Conservation (phyloP, 768 basidiomycete species). For the Asterophora lycoperdoides region DNA sequence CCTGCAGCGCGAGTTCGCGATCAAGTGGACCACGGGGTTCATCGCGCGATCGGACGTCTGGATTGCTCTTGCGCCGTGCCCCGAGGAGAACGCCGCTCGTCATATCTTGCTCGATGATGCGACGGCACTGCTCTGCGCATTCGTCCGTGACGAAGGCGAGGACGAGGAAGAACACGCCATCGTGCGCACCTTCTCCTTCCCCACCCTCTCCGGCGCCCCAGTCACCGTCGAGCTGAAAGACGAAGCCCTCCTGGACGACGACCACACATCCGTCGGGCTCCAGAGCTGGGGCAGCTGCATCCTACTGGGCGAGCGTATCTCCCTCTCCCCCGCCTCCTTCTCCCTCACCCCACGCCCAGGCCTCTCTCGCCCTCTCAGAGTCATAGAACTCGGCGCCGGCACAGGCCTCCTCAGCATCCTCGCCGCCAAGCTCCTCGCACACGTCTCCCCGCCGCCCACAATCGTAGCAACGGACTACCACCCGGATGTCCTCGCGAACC, state of each 20-base stretch:
- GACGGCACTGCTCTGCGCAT: slow-evolving; percentile 50
- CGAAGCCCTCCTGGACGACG: slow-evolving; percentile 54
- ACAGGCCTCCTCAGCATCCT: slow-evolving; percentile 81
- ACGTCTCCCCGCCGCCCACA: slow-evolving; percentile 23
- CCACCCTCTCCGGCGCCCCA: slow-evolving; percentile 11
- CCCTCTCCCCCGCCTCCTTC: slow-evolving; percentile 40
- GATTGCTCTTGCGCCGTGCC: slow-evolving; percentile 25
- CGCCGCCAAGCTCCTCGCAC: slow-evolving; percentile 42
- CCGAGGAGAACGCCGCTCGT: slow-evolving; percentile 38
- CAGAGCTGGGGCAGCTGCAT: slow-evolving; percentile 85
- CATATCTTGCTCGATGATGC: slow-evolving; percentile 50
- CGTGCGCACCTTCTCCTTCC: slow-evolving; percentile 52
- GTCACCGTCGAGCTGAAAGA: slow-evolving; percentile 64
- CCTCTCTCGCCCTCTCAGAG: slow-evolving; percentile 28
- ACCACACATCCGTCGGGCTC: slow-evolving; percentile 77
- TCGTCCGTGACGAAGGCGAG: slow-evolving; percentile 39
- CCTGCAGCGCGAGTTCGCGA: slow-evolving; percentile 62
- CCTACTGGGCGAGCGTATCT: slow-evolving; percentile 62
- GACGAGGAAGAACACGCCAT: slow-evolving; percentile 39
- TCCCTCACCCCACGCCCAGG: slow-evolving; percentile 21
- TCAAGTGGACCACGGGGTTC: slow-evolving; percentile 73
- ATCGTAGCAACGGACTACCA: slow-evolving; percentile 79
- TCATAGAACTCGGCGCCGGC: slow-evolving; percentile 84
- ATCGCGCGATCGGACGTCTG: slow-evolving; percentile 57
- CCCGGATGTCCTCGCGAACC: slow-evolving; percentile 67